phyloP scores from a whole-genome alignment of 2,329 filamentous ascomycete species.

The Alternaria gansuensis region DNA sequence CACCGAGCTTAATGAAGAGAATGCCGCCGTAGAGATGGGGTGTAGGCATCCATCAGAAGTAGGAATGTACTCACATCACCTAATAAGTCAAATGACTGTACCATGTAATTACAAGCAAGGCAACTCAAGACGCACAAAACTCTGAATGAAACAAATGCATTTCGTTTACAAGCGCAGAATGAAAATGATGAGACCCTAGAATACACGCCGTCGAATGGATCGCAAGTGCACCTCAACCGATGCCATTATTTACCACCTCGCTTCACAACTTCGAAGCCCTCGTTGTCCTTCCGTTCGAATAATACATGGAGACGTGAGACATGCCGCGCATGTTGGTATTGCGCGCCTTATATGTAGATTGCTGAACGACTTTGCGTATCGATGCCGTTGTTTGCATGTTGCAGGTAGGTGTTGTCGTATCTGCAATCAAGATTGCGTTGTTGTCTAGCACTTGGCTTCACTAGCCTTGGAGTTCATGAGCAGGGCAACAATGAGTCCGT shows the following conservation, averaged over 20 bases:
- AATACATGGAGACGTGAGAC: conserved; percentile 52
- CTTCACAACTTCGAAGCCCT: conserved; percentile 17
- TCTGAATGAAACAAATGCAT: conserved; percentile 39
- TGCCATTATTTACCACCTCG: conserved; percentile 47
- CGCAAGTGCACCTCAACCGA: conserved; percentile 42
- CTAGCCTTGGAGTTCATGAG: conserved; percentile 95
- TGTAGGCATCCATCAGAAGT: conserved; percentile 1
- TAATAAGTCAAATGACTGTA: neutral
- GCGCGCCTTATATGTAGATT: conserved; percentile 41
- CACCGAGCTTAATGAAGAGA: neutral
- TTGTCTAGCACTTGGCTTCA: conserved; percentile 32
- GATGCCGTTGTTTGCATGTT: conserved; percentile 34
- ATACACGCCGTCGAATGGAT: conserved; percentile 50
- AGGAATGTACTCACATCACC: neutral
- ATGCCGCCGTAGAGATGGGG: neutral
- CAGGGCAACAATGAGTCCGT: conserved; percentile 97
- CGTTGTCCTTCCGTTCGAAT: conserved; percentile 24
- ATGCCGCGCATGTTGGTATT: conserved; percentile 36
- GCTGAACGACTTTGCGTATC: conserved; percentile 15
- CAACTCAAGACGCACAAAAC: neutral
- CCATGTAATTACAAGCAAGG: neutral
- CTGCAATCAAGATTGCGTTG: conserved; percentile 36
- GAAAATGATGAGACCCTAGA: conserved; percentile 46
- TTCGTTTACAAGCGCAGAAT: conserved; percentile 46
- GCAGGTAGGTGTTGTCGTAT: conserved; percentile 42